Base-by-base conservation (phyloP, 805 yeast genomes). In the Grigorovia jiainica region DNA sequence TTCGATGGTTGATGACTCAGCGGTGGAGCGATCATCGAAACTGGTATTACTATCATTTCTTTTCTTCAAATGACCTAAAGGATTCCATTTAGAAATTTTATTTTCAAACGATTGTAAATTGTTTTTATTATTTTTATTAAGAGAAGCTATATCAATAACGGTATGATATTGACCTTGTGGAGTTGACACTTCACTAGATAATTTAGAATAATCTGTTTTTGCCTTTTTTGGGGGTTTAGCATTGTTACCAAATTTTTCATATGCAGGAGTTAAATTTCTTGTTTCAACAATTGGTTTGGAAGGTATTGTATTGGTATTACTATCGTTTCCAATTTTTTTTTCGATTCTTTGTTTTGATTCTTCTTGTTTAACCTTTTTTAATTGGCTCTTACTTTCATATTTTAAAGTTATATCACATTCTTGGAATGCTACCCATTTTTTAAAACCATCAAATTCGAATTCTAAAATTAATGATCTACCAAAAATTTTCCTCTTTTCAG, bases 391-490 rank as follows among this genome's bases (percentile, higher is more conserved):
- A 34, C 47, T 39, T n/a, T 45, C 38, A 37, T 39, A 46, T 34
- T 57, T 59, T 43, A 46, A 45, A 34, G 47, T 48, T 3, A 77
- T 62, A 42, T 76, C 75, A 44, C 75, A 74, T 56, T 84, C 94
- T 47, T 85, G 82, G 16, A 84, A 67, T 13, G 82, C 73, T 20
- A 83, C 72, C 92, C 92, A 84, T 60, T 82, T 83, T 52, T 73
- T 83, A 52, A 69, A 87, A 25, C 79, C 89, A 48, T 78, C 79
- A 49, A 83, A 70, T 36, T 84, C 86, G 35, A 85, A 86, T 51
- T 87, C 95, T 40, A 85, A 74, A 6, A 87, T 85, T 43, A 85
- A 69, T 0, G 94, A 79, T 49, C 92, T 72, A 8, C 95, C 95
- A 65, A 87, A 87, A 1, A 80, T 60, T 25, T 73, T 72, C 58